A percentile compares a stretch with the other conserved stretches of the same genome.
Evolutionary conservation across 2,329 filamentous ascomycete genomes (phyloP).

Genomic region (Clathrospora elynae): DNA sequence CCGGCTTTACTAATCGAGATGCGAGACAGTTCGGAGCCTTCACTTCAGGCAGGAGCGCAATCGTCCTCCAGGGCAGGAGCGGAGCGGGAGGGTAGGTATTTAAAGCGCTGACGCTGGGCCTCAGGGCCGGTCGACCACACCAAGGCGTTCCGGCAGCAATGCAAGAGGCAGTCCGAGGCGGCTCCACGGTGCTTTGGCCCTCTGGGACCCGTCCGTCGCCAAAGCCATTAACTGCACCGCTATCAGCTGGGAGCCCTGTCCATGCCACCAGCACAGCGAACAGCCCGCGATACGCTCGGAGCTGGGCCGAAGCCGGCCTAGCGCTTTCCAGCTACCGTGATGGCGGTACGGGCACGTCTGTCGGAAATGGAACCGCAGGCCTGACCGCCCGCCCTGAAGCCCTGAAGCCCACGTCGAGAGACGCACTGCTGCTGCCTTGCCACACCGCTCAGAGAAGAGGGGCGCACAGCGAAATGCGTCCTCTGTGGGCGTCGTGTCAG

Average conservation of each 20-base stretch:
- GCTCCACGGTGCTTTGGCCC: slow-evolving; percentile 26
- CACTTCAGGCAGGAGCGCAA: slow-evolving; percentile 27
- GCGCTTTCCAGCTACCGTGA: slow-evolving; percentile 26
- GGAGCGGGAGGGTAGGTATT: slow-evolving; percentile 34
- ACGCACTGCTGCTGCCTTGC: no score
- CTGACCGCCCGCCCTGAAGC: slow-evolving; percentile 12
- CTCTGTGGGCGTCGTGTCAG: no score
- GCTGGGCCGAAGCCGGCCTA: slow-evolving; percentile 18
- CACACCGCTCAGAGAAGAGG: slow-evolving; percentile 6
- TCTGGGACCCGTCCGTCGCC: slow-evolving; percentile 28
- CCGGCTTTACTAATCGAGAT: slow-evolving; percentile 32
- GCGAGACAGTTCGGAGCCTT: slow-evolving; percentile 12
- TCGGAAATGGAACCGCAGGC: slow-evolving; percentile 18
- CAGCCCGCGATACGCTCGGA: slow-evolving; percentile 18
- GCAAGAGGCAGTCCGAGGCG: slow-evolving; percentile 22
- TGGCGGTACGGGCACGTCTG: slow-evolving; percentile 26
- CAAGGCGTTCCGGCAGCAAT: slow-evolving; percentile 19
- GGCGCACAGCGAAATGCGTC: not conserved
- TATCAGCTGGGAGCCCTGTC: slow-evolving; percentile 28
- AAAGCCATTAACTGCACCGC: slow-evolving; percentile 27
- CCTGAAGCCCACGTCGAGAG: slow-evolving; percentile 11
- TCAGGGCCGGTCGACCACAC: slow-evolving; percentile 18
- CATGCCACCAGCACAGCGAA: slow-evolving; percentile 20
- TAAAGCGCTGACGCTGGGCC: slow-evolving; percentile 31
- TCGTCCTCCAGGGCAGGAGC: slow-evolving; percentile 28